Conservation (phyloP, 2,329 filamentous ascomycete species). For the Botrytis deweyae region DNA sequence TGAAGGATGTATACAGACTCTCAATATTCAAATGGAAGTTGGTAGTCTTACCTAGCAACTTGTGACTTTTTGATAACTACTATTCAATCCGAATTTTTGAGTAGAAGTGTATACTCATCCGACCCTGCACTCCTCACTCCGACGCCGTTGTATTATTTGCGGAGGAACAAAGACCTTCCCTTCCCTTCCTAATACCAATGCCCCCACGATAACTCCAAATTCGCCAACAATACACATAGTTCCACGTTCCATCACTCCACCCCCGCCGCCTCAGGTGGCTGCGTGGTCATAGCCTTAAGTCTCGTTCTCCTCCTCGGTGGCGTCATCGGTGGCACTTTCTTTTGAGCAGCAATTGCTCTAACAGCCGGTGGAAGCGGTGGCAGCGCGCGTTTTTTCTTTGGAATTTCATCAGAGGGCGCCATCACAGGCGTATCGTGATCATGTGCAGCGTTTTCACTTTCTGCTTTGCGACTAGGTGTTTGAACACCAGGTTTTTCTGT, state of each 20-base stretch:
- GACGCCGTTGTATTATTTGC: conserved; percentile 11
- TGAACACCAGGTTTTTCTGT: conserved; percentile 81
- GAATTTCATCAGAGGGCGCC: conserved; percentile 23
- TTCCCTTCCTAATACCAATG: background rate
- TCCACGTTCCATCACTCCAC: conserved; percentile 2
- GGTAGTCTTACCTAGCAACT: background rate
- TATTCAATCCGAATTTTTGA: conserved; percentile 1
- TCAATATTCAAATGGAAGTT: background rate
- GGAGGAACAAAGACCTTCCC: background rate
- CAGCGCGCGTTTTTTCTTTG: conserved; percentile 29
- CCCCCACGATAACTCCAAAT: conserved; percentile 12
- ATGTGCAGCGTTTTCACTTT: conserved; percentile 35
- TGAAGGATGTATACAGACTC: background rate
- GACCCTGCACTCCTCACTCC: conserved; percentile 1
- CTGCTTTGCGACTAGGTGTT: conserved; percentile 66
- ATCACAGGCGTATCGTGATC: conserved; percentile 30
- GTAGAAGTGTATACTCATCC: background rate
- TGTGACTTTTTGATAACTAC: background rate
- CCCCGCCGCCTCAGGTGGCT: conserved; percentile 18
- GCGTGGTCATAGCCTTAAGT: conserved; percentile 30
- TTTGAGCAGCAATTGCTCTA: conserved; percentile 31
- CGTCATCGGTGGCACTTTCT: conserved; percentile 39
- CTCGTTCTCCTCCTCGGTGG: conserved; percentile 39
- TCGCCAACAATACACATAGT: background rate
- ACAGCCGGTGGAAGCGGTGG: conserved; percentile 34